Conservation (phyloP, 1,284 basidiomycete genomes). For the Cryptococcus sp. region DNA sequence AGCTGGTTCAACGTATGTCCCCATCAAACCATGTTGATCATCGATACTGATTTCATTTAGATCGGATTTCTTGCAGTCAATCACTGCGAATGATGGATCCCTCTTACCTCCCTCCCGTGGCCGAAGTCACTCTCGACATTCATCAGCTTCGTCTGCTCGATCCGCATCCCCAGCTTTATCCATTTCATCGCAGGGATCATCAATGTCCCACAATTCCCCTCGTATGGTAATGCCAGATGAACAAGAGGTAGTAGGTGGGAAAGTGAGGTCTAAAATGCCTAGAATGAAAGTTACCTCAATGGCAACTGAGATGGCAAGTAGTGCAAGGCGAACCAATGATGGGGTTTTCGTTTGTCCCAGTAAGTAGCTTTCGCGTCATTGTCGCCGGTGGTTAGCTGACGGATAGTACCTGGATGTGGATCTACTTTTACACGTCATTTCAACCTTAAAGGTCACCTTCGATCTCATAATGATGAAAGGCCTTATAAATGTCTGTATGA, state of each 20-base stretch:
- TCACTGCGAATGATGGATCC: slow-evolving; percentile 43
- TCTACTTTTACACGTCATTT: slow-evolving; percentile 80
- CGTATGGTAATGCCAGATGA: slow-evolving; percentile 41
- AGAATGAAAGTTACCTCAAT: slow-evolving; percentile 90
- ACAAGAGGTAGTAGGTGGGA: slow-evolving; percentile 9
- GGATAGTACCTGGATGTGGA: slow-evolving; percentile 79
- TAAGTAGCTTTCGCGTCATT: slow-evolving; percentile 14
- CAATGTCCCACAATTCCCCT: slow-evolving; percentile 29
- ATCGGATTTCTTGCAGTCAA: slow-evolving; percentile 42
- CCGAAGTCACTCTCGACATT: slow-evolving; percentile 37
- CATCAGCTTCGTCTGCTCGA: slow-evolving; percentile 37
- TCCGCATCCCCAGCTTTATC: slow-evolving; percentile 42
- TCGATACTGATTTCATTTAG: slow-evolving; percentile 16
- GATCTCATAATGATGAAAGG: slow-evolving; percentile 93
- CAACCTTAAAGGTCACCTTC: slow-evolving; percentile 71
- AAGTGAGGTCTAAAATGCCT: slow-evolving; percentile 55
- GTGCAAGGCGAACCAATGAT: slow-evolving; percentile 80
- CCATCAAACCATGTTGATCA: background rate
- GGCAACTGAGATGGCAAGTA: slow-evolving; percentile 89
- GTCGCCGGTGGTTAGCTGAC: background rate
- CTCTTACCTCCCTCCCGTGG: slow-evolving; percentile 38
- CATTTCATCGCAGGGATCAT: slow-evolving; percentile 40
- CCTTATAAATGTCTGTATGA: slow-evolving; percentile 91
- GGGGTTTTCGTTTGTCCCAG: slow-evolving; percentile 82
- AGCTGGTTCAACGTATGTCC: slow-evolving; percentile 43